Evolutionary conservation across 805 yeast genomes (phyloP).

Genomic region (Ogataea parapolymorpha): DNA sequence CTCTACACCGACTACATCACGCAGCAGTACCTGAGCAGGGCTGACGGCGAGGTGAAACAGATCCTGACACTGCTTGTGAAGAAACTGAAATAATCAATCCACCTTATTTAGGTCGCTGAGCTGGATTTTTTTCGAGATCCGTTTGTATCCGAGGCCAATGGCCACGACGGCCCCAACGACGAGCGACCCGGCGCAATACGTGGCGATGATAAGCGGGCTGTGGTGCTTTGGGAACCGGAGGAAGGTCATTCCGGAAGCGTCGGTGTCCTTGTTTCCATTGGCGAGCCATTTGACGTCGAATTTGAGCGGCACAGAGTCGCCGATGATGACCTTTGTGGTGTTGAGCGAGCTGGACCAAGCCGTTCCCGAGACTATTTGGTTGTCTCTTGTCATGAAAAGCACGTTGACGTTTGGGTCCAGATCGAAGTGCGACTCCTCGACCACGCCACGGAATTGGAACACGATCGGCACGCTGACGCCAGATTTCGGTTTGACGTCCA

Average conservation of each 20-base stretch:
- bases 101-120: slow-evolving; percentile 24
- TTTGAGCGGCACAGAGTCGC: slow-evolving; percentile 54
- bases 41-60: slow-evolving; percentile 22
- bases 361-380: slow-evolving; percentile 48
- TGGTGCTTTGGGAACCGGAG: slow-evolving; percentile 12
- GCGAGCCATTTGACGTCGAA: slow-evolving; percentile 57
- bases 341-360: slow-evolving; percentile 63
- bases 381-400: slow-evolving; percentile 35
- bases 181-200: slow-evolving; percentile 14
- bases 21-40: slow-evolving; percentile 20
- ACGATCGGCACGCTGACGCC: slow-evolving; percentile 55
- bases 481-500: slow-evolving; percentile 47
- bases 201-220: slow-evolving; percentile 6
- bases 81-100: slow-evolving; percentile 25
- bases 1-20: slow-evolving; percentile 33
- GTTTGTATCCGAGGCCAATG: slow-evolving; percentile 22
- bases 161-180: slow-evolving; percentile 25
- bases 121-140: slow-evolving; percentile 24
- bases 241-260: slow-evolving; percentile 11
- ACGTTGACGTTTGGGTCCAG: slow-evolving; percentile 57
- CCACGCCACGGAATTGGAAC: slow-evolving; percentile 62
- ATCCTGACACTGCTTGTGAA: slow-evolving; percentile 25
- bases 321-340: slow-evolving; percentile 61
- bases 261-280: slow-evolving; percentile 3
- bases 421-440: slow-evolving; percentile 66